phyloP scores from a whole-genome alignment of 441 rosid species.

The Isatis lusitanica region DNA sequence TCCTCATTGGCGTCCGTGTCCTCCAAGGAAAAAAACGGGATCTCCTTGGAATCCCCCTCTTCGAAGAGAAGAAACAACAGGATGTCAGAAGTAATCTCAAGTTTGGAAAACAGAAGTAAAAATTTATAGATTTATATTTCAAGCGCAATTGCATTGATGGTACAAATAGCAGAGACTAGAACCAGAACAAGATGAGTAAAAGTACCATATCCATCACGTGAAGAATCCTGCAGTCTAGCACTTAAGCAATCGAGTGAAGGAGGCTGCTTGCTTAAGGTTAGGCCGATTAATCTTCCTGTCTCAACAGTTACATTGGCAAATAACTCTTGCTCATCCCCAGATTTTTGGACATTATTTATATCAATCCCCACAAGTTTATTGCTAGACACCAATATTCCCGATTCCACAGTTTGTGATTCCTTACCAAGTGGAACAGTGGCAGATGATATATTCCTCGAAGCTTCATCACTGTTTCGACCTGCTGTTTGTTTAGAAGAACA shows the following conservation, averaged over 20 bases:
- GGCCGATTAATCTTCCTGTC: slow-evolving; percentile 40
- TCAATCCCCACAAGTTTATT: slow-evolving; percentile 31
- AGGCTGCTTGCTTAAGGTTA: slow-evolving; percentile 58
- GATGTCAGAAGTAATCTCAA: slow-evolving; percentile 37
- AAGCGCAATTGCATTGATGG: slow-evolving; percentile 1
- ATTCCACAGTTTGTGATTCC: slow-evolving; percentile 24
- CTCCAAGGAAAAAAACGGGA: slow-evolving; percentile 48
- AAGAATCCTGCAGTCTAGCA: slow-evolving; percentile 42
- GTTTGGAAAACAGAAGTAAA: background rate
- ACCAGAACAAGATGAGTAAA: slow-evolving; percentile 5
- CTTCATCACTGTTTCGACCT: slow-evolving; percentile 29
- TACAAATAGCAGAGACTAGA: slow-evolving; percentile 21
- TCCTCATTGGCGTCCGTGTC: slow-evolving; percentile 37
- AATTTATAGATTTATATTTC: background rate
- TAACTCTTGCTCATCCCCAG: slow-evolving; percentile 35
- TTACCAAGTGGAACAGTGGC: slow-evolving; percentile 29
- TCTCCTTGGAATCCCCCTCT: slow-evolving; percentile 45
- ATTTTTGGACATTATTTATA: slow-evolving; percentile 26
- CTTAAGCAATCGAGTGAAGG: slow-evolving; percentile 45
- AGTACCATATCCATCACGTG: slow-evolving; percentile 52
- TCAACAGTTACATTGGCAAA: slow-evolving; percentile 35
- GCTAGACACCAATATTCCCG: slow-evolving; percentile 28
- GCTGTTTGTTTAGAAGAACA: slow-evolving; percentile 35
- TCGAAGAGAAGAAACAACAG: slow-evolving; percentile 33
- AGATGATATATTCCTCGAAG: slow-evolving; percentile 33